These are phyloP conservation scores for Hypoxylon sp. DNA, from an alignment of 2,329 filamentous ascomycete species.

Conservation along the genomic window DNA sequence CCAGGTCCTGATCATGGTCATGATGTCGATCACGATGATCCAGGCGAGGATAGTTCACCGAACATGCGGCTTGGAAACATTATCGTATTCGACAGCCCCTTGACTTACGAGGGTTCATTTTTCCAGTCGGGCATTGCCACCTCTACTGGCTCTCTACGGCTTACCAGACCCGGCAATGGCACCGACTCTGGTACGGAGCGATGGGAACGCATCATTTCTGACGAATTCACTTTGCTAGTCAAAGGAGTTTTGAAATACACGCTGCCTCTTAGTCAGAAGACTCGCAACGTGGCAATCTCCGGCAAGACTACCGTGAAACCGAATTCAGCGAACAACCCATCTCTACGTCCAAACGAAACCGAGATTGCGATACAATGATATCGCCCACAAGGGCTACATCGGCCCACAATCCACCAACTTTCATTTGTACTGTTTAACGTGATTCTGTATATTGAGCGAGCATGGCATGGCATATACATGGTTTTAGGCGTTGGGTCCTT, in stretches of 20 bases:
- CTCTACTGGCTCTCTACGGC: conserved; percentile 83
- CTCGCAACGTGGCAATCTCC: conserved; percentile 67
- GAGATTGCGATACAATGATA: conserved; percentile 42
- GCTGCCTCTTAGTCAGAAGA: conserved; percentile 67
- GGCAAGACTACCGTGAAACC: conserved; percentile 68
- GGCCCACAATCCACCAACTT: conserved; percentile 36
- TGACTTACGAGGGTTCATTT: conserved; percentile 90
- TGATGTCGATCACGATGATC: conserved; percentile 50
- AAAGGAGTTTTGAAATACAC: conserved; percentile 89
- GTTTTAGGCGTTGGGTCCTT: conserved; percentile 46
- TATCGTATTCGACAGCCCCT: conserved; percentile 82
- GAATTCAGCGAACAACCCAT: conserved; percentile 66
- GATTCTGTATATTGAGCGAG: conserved; percentile 52
- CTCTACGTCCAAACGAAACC: conserved; percentile 51
- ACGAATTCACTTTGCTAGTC: conserved; percentile 93
- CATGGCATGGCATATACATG: conserved; percentile 48
- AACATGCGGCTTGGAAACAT: conserved; percentile 95
- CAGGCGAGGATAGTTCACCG: conserved; percentile 73
- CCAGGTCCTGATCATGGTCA: conserved; percentile 46
- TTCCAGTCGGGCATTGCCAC: conserved; percentile 76
- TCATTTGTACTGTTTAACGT: conserved; percentile 41
- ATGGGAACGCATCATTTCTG: conserved; percentile 89
- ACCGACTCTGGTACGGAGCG: conserved; percentile 85
- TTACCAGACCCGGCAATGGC: conserved; percentile 84
- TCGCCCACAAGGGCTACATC: conserved; percentile 37